These are phyloP conservation scores for Phytophthora megakarya DNA, from an alignment of 352 stramenopile species.

Conservation along the genomic window DNA sequence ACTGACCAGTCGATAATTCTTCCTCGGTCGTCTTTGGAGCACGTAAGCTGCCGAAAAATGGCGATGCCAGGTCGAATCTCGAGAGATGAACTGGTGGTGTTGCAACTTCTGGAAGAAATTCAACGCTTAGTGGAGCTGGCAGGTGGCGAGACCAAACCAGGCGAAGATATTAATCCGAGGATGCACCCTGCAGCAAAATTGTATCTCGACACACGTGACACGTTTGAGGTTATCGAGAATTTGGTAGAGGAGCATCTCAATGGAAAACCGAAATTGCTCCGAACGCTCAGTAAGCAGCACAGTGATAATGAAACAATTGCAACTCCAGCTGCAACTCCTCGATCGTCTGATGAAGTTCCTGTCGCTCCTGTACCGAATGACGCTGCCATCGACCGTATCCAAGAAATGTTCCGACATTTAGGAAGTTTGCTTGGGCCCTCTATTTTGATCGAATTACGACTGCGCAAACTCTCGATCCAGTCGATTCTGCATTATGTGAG, in stretches of 20 bases:
- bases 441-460: constrained; percentile 59
- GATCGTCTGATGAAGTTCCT: neutral
- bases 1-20: constrained; percentile 5
- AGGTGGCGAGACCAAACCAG: constrained; percentile 13
- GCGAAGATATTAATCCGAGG: constrained; percentile 36
- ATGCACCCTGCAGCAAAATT: constrained; percentile 70
- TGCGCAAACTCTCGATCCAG: constrained; percentile 58
- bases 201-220: constrained; percentile 77
- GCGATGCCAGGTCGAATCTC: constrained; percentile 5
- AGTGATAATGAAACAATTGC: constrained; percentile 17
- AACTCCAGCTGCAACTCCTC: neutral
- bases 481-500: constrained; percentile 67
- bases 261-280: constrained; percentile 53
- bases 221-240: constrained; percentile 69
- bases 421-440: constrained; percentile 47
- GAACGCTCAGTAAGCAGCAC: constrained; percentile 54
- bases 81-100: constrained; percentile 61
- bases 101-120: constrained; percentile 79
- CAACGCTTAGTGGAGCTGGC: constrained; percentile 43
- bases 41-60: constrained; percentile 15
- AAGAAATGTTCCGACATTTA: constrained; percentile 74
- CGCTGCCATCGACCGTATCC: constrained; percentile 59
- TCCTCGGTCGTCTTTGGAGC: constrained; percentile 5
- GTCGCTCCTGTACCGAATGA: constrained; percentile 36
- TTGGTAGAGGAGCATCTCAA: constrained; percentile 51